A percentile compares a stretch with the other conserved stretches of the same genome.
These are phyloP conservation scores for Oehlia diaphana DNA, from an alignment of 192 early-diverging fungal genomes.

Conservation along the genomic window DNA sequence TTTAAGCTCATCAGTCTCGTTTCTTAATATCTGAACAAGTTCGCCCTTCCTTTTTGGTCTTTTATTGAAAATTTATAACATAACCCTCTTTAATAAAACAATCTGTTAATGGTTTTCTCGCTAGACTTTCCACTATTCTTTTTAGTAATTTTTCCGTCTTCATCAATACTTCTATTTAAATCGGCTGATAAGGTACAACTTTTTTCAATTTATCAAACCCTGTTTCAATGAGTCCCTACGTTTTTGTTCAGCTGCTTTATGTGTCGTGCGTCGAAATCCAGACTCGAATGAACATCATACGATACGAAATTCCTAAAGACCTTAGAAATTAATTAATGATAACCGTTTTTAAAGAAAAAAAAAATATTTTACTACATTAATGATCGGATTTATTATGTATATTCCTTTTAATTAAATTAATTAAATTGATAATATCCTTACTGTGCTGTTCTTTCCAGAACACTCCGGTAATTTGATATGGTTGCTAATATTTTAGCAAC, in stretches of 20 bases:
- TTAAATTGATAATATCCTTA: slow-evolving; percentile 34
- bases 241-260: slow-evolving; percentile 95
- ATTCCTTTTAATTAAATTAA: background rate
- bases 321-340: slow-evolving; percentile 16
- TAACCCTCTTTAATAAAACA: slow-evolving; percentile 25
- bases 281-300: slow-evolving; percentile 69
- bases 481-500: slow-evolving; percentile 47
- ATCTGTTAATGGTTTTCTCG: slow-evolving; percentile 19
- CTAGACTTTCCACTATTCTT: background rate
- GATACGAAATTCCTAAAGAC: slow-evolving; percentile 73
- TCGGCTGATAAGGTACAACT: slow-evolving; percentile 53
- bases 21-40: background rate
- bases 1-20: slow-evolving; percentile 9
- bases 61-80: background rate
- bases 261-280: slow-evolving; percentile 81
- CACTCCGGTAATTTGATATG: slow-evolving; percentile 79
- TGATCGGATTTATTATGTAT: too few species aligned
- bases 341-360: too few species aligned
- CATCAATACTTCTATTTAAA: too few species aligned
- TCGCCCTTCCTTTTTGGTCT: slow-evolving; percentile 2
- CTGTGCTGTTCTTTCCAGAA: slow-evolving; percentile 82
- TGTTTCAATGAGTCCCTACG: slow-evolving; percentile 90
- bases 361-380: too few species aligned
- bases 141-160: background rate
- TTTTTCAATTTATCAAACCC: slow-evolving; percentile 77